phyloP scores from a whole-genome alignment of 768 basidiomycete species.

The Wakefieldia striispora region DNA sequence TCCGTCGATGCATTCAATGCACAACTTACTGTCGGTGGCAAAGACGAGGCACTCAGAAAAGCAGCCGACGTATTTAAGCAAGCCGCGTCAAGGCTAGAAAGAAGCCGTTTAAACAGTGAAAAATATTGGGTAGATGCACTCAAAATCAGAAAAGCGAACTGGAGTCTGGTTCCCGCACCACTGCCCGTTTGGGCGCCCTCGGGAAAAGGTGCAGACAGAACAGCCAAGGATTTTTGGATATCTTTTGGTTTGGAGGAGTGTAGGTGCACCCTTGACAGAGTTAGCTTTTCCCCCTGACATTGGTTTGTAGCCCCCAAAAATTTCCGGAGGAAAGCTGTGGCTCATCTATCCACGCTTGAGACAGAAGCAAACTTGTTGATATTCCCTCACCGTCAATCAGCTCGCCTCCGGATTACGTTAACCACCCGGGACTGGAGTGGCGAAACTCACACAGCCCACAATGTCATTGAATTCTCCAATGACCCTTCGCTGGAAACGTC shows the following conservation, averaged over 20 bases:
- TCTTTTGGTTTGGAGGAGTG: constrained; percentile 83
- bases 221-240: constrained; percentile 77
- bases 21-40: constrained; percentile 71
- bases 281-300: background rate
- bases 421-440: constrained; percentile 35
- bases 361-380: constrained; percentile 43
- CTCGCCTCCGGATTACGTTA: constrained; percentile 62
- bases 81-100: constrained; percentile 69
- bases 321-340: constrained; percentile 71
- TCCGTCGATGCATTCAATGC: constrained; percentile 73
- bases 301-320: constrained; percentile 51
- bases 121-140: constrained; percentile 83
- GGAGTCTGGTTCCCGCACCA: constrained; percentile 79
- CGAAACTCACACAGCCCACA: constrained; percentile 33
- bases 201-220: constrained; percentile 77
- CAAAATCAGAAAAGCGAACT: constrained; percentile 71
- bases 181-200: constrained; percentile 66
- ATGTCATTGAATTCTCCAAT: constrained; percentile 32
- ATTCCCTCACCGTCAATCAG: constrained; percentile 64
- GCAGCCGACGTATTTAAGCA: constrained; percentile 69
- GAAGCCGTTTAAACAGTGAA: constrained; percentile 57
- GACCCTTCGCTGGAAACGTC: constrained; percentile 45
- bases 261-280: constrained; percentile 37
- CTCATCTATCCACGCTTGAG: constrained; percentile 55
- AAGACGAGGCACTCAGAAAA: constrained; percentile 75